Percentiles rank a stretch among this genome's conserved stretches.
Evolutionary conservation across 495 filamentous ascomycete species (phyloP).

Genomic region (Aspergillus steynii): DNA sequence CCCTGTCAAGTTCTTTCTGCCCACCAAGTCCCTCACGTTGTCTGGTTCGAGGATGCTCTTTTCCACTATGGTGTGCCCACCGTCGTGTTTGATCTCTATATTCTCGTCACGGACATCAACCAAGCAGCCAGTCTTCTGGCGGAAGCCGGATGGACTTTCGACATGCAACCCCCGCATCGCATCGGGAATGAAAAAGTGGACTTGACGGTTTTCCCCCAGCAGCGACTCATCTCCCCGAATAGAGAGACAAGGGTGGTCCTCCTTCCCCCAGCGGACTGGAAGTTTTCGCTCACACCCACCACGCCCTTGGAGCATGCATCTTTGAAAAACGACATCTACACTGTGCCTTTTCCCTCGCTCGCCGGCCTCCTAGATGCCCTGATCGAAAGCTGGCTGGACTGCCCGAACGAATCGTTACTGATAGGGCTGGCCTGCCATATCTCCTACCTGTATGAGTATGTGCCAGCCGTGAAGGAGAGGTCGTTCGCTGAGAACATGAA

Average conservation of each 20-base stretch:
- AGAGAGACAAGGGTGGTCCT: conserved; percentile 19
- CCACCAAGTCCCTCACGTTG: conserved; percentile 10
- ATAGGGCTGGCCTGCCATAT: conserved; percentile 9
- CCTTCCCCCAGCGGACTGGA: conserved; percentile 25
- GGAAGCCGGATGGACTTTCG: conserved; percentile 21
- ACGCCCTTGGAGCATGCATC: not conserved
- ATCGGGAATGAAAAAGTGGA: conserved; percentile 22
- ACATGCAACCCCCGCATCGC: conserved; percentile 9
- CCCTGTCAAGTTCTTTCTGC: not conserved
- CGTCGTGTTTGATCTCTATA: conserved; percentile 26
- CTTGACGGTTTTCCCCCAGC: conserved; percentile 13
- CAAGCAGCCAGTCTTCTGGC: conserved; percentile 17
- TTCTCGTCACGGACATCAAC: conserved; percentile 26
- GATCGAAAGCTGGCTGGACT: conserved; percentile 17
- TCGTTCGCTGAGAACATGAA: conserved; percentile 13
- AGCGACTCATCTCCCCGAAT: conserved; percentile 17
- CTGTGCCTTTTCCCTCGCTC: conserved; percentile 2
- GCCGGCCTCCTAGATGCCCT: conserved; percentile 13
- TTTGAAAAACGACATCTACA: conserved; percentile 1
- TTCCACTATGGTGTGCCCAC: conserved; percentile 28
- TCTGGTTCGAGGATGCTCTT: conserved; percentile 33
- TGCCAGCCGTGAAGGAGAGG: conserved; percentile 4
- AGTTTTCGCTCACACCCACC: not conserved
- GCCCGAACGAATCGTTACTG: conserved; percentile 8
- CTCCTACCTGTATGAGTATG: conserved; percentile 15